Conservation (phyloP, 2,329 filamentous ascomycete genomes). For the Colletotrichum noveboracense region DNA sequence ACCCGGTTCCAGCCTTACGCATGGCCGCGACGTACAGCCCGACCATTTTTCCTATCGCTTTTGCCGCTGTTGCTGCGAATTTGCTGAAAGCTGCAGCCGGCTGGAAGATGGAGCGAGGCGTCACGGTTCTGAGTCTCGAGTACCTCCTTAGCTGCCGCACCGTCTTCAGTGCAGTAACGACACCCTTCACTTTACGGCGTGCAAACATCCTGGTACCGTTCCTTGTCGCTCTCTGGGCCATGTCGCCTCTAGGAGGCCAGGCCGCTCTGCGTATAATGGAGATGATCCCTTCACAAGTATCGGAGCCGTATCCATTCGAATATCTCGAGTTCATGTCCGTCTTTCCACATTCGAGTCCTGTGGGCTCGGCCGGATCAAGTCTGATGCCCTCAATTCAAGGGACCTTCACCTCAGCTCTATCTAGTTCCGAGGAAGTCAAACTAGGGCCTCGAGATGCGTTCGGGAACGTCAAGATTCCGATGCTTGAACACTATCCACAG, state of each 20-base stretch:
- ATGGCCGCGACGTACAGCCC: background rate
- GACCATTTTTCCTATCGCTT: background rate
- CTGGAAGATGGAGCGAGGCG: conserved; percentile 6
- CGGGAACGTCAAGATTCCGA: background rate
- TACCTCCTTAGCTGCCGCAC: background rate
- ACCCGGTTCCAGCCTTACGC: background rate
- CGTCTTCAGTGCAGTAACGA: background rate
- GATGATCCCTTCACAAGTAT: background rate
- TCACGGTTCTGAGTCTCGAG: background rate
- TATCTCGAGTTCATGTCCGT: background rate
- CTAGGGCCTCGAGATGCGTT: background rate
- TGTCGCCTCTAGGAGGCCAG: background rate
- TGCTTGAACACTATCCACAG: background rate
- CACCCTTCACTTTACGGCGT: background rate
- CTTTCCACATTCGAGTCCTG: background rate
- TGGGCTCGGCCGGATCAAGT: background rate
- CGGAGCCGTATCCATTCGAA: background rate
- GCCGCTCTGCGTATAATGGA: background rate
- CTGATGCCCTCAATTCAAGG: background rate
- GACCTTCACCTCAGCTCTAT: background rate
- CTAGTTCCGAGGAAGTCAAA: background rate
- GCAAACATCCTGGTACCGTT: background rate
- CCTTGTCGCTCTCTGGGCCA: background rate
- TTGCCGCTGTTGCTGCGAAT: background rate
- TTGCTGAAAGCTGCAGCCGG: background rate